A percentile compares a stretch with the other conserved stretches of the same genome.
Conservation (phyloP, 1,139 yeast species). For the Nakaseomyces uthaithaninus region DNA sequence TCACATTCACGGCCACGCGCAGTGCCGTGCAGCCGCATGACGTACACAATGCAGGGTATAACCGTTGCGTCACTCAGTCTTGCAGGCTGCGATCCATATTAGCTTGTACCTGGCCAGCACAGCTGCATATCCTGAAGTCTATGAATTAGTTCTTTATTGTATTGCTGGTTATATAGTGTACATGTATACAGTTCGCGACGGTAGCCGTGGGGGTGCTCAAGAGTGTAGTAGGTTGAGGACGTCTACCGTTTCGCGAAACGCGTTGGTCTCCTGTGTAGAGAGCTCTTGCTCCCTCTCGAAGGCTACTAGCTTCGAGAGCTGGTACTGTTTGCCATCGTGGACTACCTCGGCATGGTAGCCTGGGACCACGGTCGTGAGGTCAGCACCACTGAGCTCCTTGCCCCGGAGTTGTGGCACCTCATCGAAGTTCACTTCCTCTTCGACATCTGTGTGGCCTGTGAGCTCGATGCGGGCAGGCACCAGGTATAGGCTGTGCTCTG, state of each 20-base stretch:
- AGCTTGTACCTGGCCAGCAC: too few relatives aligned
- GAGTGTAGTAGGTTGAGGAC: background rate
- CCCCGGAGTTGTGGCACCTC: conserved; percentile 5
- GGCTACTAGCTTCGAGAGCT: background rate
- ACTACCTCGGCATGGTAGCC: background rate
- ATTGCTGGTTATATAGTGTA: too few relatives aligned
- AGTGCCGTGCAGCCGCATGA: too few relatives aligned
- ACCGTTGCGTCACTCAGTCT: too few relatives aligned
- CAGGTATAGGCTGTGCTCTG: background rate
- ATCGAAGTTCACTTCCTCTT: background rate
- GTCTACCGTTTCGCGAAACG: conserved; percentile 5
- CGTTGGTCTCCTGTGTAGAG: conserved; percentile 1
- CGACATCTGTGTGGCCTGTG: conserved; percentile 7
- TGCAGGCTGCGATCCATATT: too few relatives aligned
- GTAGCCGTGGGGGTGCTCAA: too few relatives aligned
- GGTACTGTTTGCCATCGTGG: background rate
- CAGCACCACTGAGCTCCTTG: conserved; percentile 1
- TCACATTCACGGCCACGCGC: conserved; percentile 3
- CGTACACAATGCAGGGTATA: too few relatives aligned
- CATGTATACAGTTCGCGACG: too few relatives aligned
- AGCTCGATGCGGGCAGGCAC: conserved; percentile 6
- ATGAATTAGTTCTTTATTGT: too few relatives aligned
- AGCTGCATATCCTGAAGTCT: too few relatives aligned
- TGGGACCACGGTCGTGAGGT: background rate
- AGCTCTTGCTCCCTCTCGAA: conserved; percentile 5